These are phyloP conservation scores for Lizonia empirigonia DNA, from an alignment of 2,329 filamentous ascomycete genomes.

Conservation along the genomic window DNA sequence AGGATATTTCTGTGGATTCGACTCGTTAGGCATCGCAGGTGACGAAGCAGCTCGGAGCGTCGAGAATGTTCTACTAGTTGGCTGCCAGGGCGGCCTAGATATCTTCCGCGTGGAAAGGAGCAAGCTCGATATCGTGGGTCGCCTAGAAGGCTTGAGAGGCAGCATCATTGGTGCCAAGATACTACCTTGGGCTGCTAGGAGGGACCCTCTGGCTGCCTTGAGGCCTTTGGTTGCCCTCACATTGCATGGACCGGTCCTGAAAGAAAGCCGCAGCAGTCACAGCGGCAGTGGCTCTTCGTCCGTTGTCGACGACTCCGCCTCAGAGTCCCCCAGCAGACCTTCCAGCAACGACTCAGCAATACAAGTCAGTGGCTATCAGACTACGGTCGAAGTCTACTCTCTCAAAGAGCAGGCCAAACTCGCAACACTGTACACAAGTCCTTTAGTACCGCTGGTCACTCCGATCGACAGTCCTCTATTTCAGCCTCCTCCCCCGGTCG, in stretches of 20 bases:
- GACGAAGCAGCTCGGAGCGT: conserved; percentile 51
- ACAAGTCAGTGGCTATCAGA: conserved; percentile 73
- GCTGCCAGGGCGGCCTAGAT: conserved; percentile 80
- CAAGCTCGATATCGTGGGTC: conserved; percentile 71
- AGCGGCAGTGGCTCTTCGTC: conserved; percentile 46
- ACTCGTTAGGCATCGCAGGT: conserved; percentile 63
- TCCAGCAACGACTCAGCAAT: conserved; percentile 32
- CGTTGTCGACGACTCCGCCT: conserved; percentile 44
- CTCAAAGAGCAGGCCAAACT: conserved; percentile 74
- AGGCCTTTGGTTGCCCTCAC: conserved; percentile 80
- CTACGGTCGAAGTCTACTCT: conserved; percentile 87
- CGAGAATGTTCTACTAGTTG: conserved; percentile 74
- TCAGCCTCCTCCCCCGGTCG: conserved; percentile 70
- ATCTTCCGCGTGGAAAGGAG: conserved; percentile 75
- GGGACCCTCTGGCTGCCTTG: conserved; percentile 59
- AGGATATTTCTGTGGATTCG: conserved; percentile 82
- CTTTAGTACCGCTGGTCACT: conserved; percentile 64
- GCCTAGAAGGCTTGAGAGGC: conserved; percentile 77
- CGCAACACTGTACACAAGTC: conserved; percentile 73
- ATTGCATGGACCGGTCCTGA: conserved; percentile 75
- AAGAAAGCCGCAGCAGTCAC: conserved; percentile 49
- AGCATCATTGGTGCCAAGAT: conserved; percentile 83
- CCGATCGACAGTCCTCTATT: conserved; percentile 66
- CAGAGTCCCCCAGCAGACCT: conserved; percentile 46
- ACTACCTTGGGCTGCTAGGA: conserved; percentile 68